Evolutionary conservation across 2,329 filamentous ascomycete species (phyloP), one percentile per base, ranked within the genome.

Genomic region (Diaporthe batatas): DNA sequence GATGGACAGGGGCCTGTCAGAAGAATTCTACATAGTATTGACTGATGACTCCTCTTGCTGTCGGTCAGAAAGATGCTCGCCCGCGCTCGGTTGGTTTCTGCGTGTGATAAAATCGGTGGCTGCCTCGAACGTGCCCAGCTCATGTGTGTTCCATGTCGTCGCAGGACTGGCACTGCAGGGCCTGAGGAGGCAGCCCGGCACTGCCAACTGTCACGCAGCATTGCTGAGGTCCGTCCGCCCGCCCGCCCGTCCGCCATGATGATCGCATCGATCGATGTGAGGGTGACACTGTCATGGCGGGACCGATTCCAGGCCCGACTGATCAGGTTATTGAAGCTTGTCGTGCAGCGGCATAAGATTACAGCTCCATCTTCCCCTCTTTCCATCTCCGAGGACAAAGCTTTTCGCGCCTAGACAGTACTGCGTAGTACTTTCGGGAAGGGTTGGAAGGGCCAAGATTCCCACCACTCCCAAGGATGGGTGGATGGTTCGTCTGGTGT

Each of bases 1-100:
- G 67, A 69, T 51, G 36, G 39, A 67, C 62, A 70, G 68, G 68
- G 54, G 54, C n/a, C 55, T 58, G 68, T 70, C 42, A 59, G 68
- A 25, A 58, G 23, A 59, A 59, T n/a, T n/a, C n/a, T n/a, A n/a
- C n/a, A n/a, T n/a, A n/a, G n/a, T n/a, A n/a, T n/a, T n/a, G n/a
- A n/a, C n/a, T n/a, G 21, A 49, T 32, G 42, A 64, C 42, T 16
- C 59, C 29, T 36, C 6, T 36, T 23, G 59, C 42, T 42, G 39
- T 42, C 39, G 11, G 29, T 36, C 11, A 18, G 44, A 23, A 23
- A 36, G 59, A 51, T 18, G 6, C 6, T 36, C 42, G 59, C n/a
- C 4, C 4, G 42, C 29, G 29, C 34, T 11, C 34, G 34, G 34
- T 11, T 2, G 10, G 2, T 49, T 23, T 23, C 42, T 49, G 42